Conservation (phyloP, 2,329 filamentous ascomycete species). For the Diaporthe aspalathi region DNA sequence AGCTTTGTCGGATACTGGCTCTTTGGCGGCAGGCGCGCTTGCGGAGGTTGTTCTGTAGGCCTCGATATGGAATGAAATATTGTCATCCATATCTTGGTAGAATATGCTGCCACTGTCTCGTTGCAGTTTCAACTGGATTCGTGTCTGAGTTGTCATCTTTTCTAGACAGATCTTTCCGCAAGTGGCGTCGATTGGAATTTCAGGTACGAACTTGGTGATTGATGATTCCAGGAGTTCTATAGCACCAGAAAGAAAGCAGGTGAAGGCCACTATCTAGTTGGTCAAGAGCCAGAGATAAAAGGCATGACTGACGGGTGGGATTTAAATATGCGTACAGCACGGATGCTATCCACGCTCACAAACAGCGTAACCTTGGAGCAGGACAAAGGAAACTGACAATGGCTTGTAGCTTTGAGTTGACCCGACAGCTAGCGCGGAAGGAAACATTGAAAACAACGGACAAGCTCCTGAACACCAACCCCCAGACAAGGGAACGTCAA, state of each 20-base stretch:
- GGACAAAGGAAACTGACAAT: neutral
- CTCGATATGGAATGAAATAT: constrained; percentile 24
- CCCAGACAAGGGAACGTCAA: too few relatives aligned
- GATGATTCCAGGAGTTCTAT: neutral
- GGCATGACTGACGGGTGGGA: too few relatives aligned
- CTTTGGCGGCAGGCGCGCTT: neutral
- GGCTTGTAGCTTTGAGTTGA: neutral
- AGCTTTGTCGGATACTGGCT: neutral
- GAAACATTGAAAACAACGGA: neutral
- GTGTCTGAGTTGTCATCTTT: constrained; percentile 17
- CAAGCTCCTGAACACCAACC: neutral
- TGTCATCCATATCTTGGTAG: constrained; percentile 21
- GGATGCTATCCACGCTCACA: neutral
- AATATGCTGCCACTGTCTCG: constrained; percentile 7
- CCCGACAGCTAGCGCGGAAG: neutral
- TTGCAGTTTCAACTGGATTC: constrained; percentile 24
- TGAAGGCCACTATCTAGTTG: neutral
- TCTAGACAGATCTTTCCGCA: too few relatives aligned
- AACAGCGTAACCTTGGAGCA: neutral
- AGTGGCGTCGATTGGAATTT: neutral
- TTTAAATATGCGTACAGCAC: neutral
- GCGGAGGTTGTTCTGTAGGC: neutral
- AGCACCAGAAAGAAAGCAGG: neutral
- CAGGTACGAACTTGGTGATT: too few relatives aligned
- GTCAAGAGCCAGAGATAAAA: neutral